phyloP scores from a whole-genome alignment of 306 rosid genomes.

The Cucurbita moschata region DNA sequence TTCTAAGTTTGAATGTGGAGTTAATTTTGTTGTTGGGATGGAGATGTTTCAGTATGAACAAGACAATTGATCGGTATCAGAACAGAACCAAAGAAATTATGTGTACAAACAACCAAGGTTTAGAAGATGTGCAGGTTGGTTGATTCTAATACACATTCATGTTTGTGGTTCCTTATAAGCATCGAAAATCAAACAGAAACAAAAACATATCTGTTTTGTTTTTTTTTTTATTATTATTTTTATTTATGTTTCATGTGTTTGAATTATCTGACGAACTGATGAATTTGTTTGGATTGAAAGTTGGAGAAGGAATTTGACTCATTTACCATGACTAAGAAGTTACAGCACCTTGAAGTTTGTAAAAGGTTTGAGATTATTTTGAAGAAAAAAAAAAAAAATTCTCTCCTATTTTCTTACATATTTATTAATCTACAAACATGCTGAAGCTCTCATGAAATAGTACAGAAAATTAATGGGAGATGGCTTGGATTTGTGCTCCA shows the following conservation, averaged over 20 bases:
- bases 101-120: constrained; percentile 12
- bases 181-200: too few relatives aligned
- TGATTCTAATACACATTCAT: neutral
- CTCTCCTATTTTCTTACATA: neutral
- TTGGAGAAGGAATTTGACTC: constrained; percentile 32
- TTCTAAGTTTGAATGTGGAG: too few relatives aligned
- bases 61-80: constrained; percentile 69
- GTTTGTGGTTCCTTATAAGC: neutral
- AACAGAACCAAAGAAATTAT: constrained; percentile 34
- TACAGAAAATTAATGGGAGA: constrained; percentile 74
- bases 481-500: constrained; percentile 41
- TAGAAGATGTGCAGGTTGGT: constrained; percentile 41
- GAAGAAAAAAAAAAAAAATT: neutral
- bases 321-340: constrained; percentile 30
- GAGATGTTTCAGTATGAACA: constrained; percentile 44
- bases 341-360: constrained; percentile 48
- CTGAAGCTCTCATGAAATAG: neutral
- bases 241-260: neutral
- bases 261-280: constrained; percentile 1
- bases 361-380: constrained; percentile 29
- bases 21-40: neutral
- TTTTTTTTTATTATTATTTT: too few relatives aligned
- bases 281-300: constrained; percentile 1
- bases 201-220: neutral
- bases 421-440: neutral